phyloP scores from a whole-genome alignment of 768 basidiomycete species.

The Auriscalpium microsporum region DNA sequence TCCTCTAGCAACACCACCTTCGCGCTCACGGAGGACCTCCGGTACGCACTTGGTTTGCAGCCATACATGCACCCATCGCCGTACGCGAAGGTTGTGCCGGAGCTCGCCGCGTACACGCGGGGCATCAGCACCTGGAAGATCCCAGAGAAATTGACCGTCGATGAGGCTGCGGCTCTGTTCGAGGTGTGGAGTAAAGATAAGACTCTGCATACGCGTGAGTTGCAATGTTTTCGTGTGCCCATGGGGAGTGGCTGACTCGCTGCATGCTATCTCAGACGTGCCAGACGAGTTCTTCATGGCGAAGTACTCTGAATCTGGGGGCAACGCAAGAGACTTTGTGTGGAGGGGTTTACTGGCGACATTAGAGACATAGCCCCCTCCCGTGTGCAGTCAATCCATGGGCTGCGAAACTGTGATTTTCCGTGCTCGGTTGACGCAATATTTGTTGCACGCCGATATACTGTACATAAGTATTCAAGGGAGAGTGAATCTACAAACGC shows the following conservation, averaged over 20 bases:
- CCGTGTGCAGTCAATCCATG: too few relatives aligned
- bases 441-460: too few relatives aligned
- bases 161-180: constrained; percentile 69
- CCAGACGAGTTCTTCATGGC: constrained; percentile 70
- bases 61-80: constrained; percentile 37
- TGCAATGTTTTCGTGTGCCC: neutral
- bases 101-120: constrained; percentile 42
- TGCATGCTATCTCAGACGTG: constrained; percentile 19
- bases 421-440: too few relatives aligned
- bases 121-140: constrained; percentile 44
- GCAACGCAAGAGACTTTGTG: constrained; percentile 76
- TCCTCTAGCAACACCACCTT: constrained; percentile 53
- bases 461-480: too few relatives aligned
- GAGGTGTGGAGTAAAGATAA: constrained; percentile 66
- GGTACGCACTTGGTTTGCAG: constrained; percentile 46
- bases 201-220: constrained; percentile 44
- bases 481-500: too few relatives aligned
- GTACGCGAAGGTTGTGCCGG: constrained; percentile 46
- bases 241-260: neutral
- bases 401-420: too few relatives aligned
- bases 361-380: constrained; percentile 10
- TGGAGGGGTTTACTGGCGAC: constrained; percentile 24
- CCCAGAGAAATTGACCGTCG: constrained; percentile 49
- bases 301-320: constrained; percentile 69
- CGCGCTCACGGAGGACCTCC: constrained; percentile 53